Percentiles rank a stretch among this genome's conserved stretches.
Evolutionary conservation across 345 rosid genomes (phyloP).

Genomic region (Gossypium sturtianum): DNA sequence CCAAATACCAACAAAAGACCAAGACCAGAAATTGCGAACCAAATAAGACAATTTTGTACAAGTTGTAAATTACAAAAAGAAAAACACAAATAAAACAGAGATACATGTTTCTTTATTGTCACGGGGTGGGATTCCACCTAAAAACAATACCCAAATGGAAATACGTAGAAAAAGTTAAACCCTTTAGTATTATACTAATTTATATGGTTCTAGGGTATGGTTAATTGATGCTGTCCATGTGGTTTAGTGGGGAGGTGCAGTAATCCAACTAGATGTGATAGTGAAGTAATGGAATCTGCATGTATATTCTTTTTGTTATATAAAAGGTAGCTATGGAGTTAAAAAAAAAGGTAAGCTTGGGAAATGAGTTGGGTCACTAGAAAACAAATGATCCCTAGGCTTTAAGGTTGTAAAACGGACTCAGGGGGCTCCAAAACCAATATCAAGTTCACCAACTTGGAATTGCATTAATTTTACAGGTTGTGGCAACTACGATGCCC

Average conservation of each 20-base stretch:
- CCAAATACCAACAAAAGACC: no score
- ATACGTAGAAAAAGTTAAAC: background rate
- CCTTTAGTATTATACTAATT: background rate
- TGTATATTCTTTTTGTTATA: no score
- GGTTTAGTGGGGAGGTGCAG: background rate
- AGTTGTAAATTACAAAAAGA: no score
- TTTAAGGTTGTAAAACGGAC: slow-evolving; percentile 1
- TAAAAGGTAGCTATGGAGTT: background rate
- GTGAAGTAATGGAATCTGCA: background rate
- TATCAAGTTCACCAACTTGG: background rate
- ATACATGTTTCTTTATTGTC: background rate
- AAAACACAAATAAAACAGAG: background rate
- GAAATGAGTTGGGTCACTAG: background rate
- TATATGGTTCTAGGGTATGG: no score
- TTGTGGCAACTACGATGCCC: background rate
- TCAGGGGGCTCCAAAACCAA: background rate
- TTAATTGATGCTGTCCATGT: background rate
- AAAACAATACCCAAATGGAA: background rate
- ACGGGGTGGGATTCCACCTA: background rate
- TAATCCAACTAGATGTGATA: background rate
- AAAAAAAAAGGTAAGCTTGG: background rate
- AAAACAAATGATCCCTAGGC: background rate
- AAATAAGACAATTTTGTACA: no score
- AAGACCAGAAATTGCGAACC: no score
- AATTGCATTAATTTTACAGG: background rate